Conservation (phyloP, 495 filamentous ascomycete genomes). For the Aspergillus panamensis region DNA sequence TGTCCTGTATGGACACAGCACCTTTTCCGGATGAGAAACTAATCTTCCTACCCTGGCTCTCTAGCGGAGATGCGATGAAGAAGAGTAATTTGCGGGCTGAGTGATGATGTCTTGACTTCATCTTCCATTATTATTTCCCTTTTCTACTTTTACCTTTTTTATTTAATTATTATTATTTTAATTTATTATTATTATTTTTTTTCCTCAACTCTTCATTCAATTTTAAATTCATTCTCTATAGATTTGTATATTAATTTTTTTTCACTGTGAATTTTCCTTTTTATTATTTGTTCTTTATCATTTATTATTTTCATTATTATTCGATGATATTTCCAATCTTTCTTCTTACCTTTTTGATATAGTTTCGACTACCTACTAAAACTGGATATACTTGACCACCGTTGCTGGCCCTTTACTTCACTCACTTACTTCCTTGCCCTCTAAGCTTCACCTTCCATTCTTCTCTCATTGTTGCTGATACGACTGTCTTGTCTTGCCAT, state of each 20-base stretch:
- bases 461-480: slow-evolving; percentile 17
- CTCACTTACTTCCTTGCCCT: not conserved
- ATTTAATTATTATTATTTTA: slow-evolving; percentile 18
- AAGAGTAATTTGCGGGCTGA: slow-evolving; percentile 30
- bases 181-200: slow-evolving; percentile 8
- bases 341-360: slow-evolving; percentile 28
- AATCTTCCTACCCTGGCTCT: slow-evolving; percentile 35
- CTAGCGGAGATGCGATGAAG: slow-evolving; percentile 32
- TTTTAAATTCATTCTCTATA: slow-evolving; percentile 18
- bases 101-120: slow-evolving; percentile 47
- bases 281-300: slow-evolving; percentile 12
- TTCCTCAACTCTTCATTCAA: slow-evolving; percentile 16
- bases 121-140: slow-evolving; percentile 26
- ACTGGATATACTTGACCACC: slow-evolving; percentile 25
- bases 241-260: slow-evolving; percentile 11
- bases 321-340: not conserved
- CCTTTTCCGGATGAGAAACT: slow-evolving; percentile 38
- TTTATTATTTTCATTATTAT: slow-evolving; percentile 5
- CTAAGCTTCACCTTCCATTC: slow-evolving; percentile 22
- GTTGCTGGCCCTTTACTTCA: slow-evolving; percentile 14
- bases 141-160: slow-evolving; percentile 20
- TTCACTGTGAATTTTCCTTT: slow-evolving; percentile 6
- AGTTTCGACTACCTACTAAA: slow-evolving; percentile 20
- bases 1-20: slow-evolving; percentile 33
- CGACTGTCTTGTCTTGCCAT: slow-evolving; percentile 11